Evolutionary conservation across 2,329 filamentous ascomycete genomes (phyloP).

Genomic region (Talaromyces sp.): DNA sequence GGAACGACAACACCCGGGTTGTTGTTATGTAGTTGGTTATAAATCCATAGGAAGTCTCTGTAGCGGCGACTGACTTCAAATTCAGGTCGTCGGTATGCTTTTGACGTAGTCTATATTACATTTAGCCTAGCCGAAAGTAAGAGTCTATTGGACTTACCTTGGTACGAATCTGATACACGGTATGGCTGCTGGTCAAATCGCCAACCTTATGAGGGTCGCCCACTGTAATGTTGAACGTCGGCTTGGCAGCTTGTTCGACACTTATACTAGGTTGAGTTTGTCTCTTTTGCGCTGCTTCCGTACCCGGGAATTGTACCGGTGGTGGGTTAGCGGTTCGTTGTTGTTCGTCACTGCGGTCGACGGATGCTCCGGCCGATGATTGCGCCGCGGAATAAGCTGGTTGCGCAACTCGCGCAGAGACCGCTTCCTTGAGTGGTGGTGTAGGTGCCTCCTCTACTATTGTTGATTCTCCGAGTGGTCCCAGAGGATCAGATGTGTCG

Average conservation of each 20-base stretch:
- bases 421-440: conserved; percentile 58
- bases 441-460: conserved; percentile 53
- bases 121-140: conserved; percentile 16
- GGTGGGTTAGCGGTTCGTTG: conserved; percentile 62
- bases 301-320: conserved; percentile 52
- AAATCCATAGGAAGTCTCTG: conserved; percentile 96
- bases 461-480: conserved; percentile 53
- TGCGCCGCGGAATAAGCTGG: conserved; percentile 43
- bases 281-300: conserved; percentile 43
- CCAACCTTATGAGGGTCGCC: conserved; percentile 98
- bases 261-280: conserved; percentile 73
- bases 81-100: conserved; percentile 87
- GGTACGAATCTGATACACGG: conserved; percentile 92
- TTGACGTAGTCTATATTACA: conserved; percentile 72
- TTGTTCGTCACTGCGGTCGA: conserved; percentile 68
- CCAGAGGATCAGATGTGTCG: conserved; percentile 59
- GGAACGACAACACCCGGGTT: conserved; percentile 94
- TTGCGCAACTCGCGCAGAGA: conserved; percentile 35
- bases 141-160: conserved; percentile 57
- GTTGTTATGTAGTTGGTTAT: conserved; percentile 88
- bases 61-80: conserved; percentile 93
- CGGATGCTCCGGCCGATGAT: conserved; percentile 51
- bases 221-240: conserved; percentile 82
- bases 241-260: conserved; percentile 89
- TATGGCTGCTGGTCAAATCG: conserved; percentile 93